phyloP scores from a whole-genome alignment of 83 land plant genomes.

The Thuja plicata region DNA sequence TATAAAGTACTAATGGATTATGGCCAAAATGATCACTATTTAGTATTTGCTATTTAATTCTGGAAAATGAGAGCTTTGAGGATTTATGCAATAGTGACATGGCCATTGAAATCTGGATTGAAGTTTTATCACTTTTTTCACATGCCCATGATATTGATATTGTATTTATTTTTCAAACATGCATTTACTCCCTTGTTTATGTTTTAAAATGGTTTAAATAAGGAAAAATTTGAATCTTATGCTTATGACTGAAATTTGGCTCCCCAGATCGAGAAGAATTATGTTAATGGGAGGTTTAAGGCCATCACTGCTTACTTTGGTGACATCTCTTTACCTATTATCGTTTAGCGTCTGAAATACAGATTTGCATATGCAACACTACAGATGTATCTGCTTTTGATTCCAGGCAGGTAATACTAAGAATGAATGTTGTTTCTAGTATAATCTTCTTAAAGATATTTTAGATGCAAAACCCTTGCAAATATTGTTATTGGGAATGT shows the following conservation, averaged over 20 bases:
- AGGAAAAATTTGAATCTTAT: not conserved
- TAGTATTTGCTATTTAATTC: not conserved
- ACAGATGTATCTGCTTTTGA: not conserved
- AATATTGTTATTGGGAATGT: not conserved
- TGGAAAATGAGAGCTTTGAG: not conserved
- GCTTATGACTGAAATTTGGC: slow-evolving; percentile 1
- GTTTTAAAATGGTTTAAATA: not conserved
- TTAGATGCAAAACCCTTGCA: not conserved
- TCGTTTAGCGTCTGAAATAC: not conserved
- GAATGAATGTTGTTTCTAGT: not conserved
- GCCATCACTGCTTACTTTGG: slow-evolving; percentile 68
- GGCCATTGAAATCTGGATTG: not conserved
- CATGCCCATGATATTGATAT: not conserved
- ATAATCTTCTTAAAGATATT: not conserved
- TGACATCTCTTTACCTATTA: not conserved
- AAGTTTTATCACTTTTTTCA: not conserved
- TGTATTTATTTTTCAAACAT: not conserved
- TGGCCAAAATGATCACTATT: not conserved
- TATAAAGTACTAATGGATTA: not conserved
- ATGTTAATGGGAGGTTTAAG: slow-evolving; percentile 60
- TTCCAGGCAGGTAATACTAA: not conserved
- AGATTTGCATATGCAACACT: not conserved
- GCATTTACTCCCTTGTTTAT: not conserved
- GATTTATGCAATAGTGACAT: not conserved
- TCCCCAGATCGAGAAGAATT: slow-evolving; percentile 65